Base-by-base conservation (phyloP, 2,329 filamentous ascomycete species). In the Alternaria sp. region DNA sequence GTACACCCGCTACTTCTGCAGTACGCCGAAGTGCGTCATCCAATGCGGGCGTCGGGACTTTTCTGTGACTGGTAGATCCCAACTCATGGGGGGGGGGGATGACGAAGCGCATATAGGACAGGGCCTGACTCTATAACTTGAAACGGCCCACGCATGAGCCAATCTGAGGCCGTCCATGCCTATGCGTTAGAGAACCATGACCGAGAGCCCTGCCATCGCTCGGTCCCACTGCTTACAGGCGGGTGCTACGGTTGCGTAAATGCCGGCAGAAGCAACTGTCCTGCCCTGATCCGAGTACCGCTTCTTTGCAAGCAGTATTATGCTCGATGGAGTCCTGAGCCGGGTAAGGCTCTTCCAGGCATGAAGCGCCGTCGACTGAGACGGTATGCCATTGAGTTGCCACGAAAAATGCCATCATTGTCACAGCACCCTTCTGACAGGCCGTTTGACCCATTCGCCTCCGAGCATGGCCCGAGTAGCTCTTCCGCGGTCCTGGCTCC, bases 121-220 rank as follows among this genome's bases (percentile, higher is more conserved):
- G 54, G 75, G 72, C 55, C 56, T 41, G 57, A 57, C 62, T 70
- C 69, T 74, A 73, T 68, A 67, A 70, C 71, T 74, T 77, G 73
- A 78, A 78, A 78, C 76, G 70, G 73, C 72, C 72, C 72, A 66
- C 68, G 76, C 74, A 75, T 75, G 73, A 75, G 75, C 72, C 73
- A 72, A 71, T 74, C 72, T 75, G 71, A 73, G 65, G 68, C 71
- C 67, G 65, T 62, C 63, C 69, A 72, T 73, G 71, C 72, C 67
- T 68, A 75, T 77, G 75, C 73, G 71, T 75, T 73, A 72, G 61
- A 69, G 70, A 72, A 70, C 66, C 60, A 63, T 66, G 62, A 63
- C 54, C 63, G 60, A 66, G 60, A 65, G 56, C 51, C 63, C 65
- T 65, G 66, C 65, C 66, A 61, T 58, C 62, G 60, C 65, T 65